Evolutionary conservation across 805 yeast species (phyloP).

Genomic region (Brettanomyces custersianus): DNA sequence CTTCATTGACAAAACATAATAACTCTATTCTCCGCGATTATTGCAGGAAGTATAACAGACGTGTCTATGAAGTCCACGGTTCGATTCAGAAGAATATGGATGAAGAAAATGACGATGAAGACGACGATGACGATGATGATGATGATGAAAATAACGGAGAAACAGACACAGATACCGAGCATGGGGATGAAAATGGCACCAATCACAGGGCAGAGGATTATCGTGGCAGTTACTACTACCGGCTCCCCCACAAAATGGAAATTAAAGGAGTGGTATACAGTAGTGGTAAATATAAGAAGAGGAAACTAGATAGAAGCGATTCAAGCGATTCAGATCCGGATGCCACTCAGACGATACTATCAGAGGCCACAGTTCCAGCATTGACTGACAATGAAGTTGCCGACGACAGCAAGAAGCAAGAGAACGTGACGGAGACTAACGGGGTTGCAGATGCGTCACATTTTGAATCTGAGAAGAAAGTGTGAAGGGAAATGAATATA

Average conservation of each 20-base stretch:
- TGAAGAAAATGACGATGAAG: constrained; percentile 13
- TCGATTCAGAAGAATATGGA: too few species aligned
- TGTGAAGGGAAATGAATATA: too few species aligned
- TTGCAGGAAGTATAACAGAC: constrained; percentile 9
- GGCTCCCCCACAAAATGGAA: constrained; percentile 9
- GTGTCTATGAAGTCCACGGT: constrained; percentile 20
- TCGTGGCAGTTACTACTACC: constrained; percentile 11
- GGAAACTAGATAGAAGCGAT: not conserved
- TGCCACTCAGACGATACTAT: not conserved
- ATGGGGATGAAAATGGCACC: constrained; percentile 4
- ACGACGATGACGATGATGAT: constrained; percentile 7
- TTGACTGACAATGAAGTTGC: too few species aligned
- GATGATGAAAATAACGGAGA: constrained; percentile 6
- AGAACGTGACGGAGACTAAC: too few species aligned
- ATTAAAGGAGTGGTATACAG: constrained; percentile 10
- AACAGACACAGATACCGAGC: constrained; percentile 1
- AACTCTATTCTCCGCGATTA: constrained; percentile 14
- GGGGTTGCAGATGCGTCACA: too few species aligned
- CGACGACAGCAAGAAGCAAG: too few species aligned
- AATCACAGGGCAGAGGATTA: constrained; percentile 5
- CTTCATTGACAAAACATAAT: constrained; percentile 9
- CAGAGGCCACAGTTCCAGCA: not conserved
- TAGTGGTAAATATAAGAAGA: constrained; percentile 8
- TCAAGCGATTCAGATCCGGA: not conserved
- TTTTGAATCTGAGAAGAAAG: too few species aligned